phyloP scores from a whole-genome alignment of 805 yeast species.

The Ogataea pignaliae region DNA sequence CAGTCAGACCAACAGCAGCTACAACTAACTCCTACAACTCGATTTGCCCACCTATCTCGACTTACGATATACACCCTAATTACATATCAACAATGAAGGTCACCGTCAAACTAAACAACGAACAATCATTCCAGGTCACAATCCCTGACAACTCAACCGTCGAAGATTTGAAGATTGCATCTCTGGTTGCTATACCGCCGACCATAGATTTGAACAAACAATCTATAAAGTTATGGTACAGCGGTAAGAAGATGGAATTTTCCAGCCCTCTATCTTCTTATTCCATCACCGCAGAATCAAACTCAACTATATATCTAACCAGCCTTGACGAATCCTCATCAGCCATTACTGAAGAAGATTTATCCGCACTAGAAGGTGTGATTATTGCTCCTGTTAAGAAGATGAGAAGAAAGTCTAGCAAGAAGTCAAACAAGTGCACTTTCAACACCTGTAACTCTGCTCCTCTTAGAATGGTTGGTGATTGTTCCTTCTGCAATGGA shows the following conservation, averaged over 20 bases:
- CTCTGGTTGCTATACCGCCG: constrained; percentile 36
- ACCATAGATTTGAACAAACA: constrained; percentile 6
- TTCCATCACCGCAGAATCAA: constrained; percentile 24
- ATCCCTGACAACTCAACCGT: constrained; percentile 50
- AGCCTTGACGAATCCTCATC: constrained; percentile 16
- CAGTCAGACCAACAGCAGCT: no score
- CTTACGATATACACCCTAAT: no score
- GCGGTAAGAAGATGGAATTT: constrained; percentile 30
- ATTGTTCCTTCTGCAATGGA: constrained; percentile 79
- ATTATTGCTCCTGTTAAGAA: constrained; percentile 17
- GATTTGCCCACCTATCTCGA: no score
- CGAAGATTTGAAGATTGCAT: constrained; percentile 43
- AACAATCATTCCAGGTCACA: constrained; percentile 37
- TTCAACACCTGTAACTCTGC: constrained; percentile 57
- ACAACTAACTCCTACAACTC: no score
- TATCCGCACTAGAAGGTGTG: constrained; percentile 2
- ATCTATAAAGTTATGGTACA: constrained; percentile 27
- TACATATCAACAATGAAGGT: constrained; percentile 38
- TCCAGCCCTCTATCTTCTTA: constrained; percentile 20
- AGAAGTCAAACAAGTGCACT: constrained; percentile 45
- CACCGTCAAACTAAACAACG: constrained; percentile 35
- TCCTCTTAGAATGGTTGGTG: constrained; percentile 70
- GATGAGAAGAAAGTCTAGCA: constrained; percentile 29
- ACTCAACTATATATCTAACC: constrained; percentile 29
- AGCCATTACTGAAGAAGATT: constrained; percentile 16